phyloP scores from a whole-genome alignment of 116 monocot species.

The Posidonia oceanica region DNA sequence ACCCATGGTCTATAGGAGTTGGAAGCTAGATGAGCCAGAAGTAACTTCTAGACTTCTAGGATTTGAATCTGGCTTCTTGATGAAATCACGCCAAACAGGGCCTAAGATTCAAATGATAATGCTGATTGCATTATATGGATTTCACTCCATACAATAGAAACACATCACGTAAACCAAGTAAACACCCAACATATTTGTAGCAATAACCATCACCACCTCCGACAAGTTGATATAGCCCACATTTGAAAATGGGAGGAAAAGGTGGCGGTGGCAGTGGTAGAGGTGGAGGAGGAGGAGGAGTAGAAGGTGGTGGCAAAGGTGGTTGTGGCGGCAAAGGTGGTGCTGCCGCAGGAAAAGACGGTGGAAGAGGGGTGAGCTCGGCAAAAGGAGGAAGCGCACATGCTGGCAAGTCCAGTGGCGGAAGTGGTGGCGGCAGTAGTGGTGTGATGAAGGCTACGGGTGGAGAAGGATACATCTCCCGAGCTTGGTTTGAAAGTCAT shows the following conservation, averaged over 20 bases:
- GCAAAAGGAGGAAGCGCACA: slow-evolving; percentile 1
- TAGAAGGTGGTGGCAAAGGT: background rate
- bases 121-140: too few relatives aligned
- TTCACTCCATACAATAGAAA: too few relatives aligned
- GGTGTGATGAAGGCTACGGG: slow-evolving; percentile 18
- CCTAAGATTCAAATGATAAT: too few relatives aligned
- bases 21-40: too few relatives aligned
- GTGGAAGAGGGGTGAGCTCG: background rate
- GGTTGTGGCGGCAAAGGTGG: background rate
- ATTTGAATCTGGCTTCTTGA: too few relatives aligned
- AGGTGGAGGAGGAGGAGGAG: background rate
- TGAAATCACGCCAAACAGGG: too few relatives aligned
- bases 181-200: too few relatives aligned
- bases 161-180: too few relatives aligned
- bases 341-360: background rate
- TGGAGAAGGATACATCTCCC: slow-evolving; percentile 13
- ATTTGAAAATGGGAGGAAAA: background rate
- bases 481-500: slow-evolving; percentile 10
- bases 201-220: background rate
- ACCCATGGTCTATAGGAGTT: too few relatives aligned
- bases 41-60: too few relatives aligned
- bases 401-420: background rate
- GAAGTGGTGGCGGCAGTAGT: background rate
- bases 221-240: background rate
- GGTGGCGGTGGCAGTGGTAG: background rate